These are phyloP conservation scores for Euclidium syriacum DNA, from an alignment of 345 rosid species.

Conservation along the genomic window DNA sequence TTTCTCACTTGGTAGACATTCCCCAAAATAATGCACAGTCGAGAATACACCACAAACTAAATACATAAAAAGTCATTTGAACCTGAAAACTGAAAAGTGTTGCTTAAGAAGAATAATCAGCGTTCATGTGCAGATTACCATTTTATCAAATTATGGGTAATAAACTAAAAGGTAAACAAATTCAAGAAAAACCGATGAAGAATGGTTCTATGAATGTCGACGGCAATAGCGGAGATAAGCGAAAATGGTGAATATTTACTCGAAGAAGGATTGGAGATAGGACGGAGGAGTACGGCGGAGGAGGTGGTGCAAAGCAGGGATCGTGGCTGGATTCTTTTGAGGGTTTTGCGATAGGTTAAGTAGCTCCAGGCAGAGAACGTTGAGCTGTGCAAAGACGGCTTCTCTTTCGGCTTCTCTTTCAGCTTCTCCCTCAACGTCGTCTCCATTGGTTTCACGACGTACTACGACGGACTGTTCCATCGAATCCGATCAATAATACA, in stretches of 20 bases:
- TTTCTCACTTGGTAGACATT: neutral
- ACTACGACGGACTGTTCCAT: constrained; percentile 25
- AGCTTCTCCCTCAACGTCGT: constrained; percentile 23
- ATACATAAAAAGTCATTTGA: neutral
- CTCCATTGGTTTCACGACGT: constrained; percentile 15
- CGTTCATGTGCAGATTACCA: neutral
- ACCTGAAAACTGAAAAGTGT: no score
- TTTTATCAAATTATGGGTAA: no score
- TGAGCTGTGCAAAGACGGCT: constrained; percentile 44
- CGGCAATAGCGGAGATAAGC: neutral
- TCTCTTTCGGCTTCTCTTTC: constrained; percentile 30
- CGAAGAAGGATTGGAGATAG: constrained; percentile 70
- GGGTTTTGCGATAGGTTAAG: constrained; percentile 62
- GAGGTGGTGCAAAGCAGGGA: constrained; percentile 45
- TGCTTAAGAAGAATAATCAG: neutral
- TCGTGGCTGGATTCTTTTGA: constrained; percentile 34
- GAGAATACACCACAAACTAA: no score
- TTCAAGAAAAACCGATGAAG: no score
- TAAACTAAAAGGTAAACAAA: no score
- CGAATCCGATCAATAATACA: constrained; percentile 8
- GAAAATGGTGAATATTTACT: constrained; percentile 32
- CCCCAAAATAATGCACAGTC: no score
- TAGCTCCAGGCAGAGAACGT: constrained; percentile 53
- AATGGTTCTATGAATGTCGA: neutral
- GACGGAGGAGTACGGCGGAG: constrained; percentile 48